Conservation (phyloP, 352 stramenopile genomes). For the Globisporangium abappressorium region DNA sequence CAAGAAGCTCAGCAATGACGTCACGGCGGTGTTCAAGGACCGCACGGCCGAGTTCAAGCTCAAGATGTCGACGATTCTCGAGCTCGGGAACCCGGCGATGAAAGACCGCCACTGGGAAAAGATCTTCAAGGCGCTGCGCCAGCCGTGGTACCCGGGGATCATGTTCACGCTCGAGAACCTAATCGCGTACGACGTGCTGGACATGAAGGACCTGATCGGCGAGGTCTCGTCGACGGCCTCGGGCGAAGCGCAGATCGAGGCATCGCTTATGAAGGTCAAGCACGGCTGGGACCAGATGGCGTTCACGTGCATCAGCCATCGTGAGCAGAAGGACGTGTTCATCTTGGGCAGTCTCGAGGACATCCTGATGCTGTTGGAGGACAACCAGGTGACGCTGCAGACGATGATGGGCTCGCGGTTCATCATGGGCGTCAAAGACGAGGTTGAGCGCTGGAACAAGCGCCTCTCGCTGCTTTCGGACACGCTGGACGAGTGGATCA, state of each 20-base stretch:
- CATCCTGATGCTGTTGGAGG: slow-evolving; percentile 86
- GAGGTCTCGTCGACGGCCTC: slow-evolving; percentile 86
- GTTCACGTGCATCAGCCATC: slow-evolving; percentile 83
- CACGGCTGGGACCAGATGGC: slow-evolving; percentile 85
- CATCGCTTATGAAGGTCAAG: slow-evolving; percentile 87
- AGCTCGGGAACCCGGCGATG: slow-evolving; percentile 90
- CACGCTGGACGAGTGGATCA: slow-evolving; percentile 83
- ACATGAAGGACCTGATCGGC: slow-evolving; percentile 85
- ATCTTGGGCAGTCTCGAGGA: slow-evolving; percentile 91
- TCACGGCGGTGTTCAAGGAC: slow-evolving; percentile 86
- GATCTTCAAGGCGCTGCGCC: slow-evolving; percentile 89
- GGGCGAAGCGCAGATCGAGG: slow-evolving; percentile 89
- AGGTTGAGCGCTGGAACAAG: slow-evolving; percentile 90
- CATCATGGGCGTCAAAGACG: slow-evolving; percentile 89
- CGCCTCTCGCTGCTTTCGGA: slow-evolving; percentile 80
- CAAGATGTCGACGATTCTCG: slow-evolving; percentile 89
- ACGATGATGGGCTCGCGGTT: slow-evolving; percentile 93
- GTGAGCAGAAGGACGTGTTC: slow-evolving; percentile 85
- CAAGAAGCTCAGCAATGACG: slow-evolving; percentile 91
- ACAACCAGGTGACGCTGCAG: slow-evolving; percentile 90
- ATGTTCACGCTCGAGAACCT: slow-evolving; percentile 89
- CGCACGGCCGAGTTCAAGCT: slow-evolving; percentile 88
- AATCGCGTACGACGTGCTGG: slow-evolving; percentile 81
- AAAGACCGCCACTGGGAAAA: slow-evolving; percentile 95
- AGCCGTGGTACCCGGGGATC: slow-evolving; percentile 88